These are phyloP conservation scores for Serendipita indica DNA, from an alignment of 768 basidiomycete species.

Conservation along the genomic window DNA sequence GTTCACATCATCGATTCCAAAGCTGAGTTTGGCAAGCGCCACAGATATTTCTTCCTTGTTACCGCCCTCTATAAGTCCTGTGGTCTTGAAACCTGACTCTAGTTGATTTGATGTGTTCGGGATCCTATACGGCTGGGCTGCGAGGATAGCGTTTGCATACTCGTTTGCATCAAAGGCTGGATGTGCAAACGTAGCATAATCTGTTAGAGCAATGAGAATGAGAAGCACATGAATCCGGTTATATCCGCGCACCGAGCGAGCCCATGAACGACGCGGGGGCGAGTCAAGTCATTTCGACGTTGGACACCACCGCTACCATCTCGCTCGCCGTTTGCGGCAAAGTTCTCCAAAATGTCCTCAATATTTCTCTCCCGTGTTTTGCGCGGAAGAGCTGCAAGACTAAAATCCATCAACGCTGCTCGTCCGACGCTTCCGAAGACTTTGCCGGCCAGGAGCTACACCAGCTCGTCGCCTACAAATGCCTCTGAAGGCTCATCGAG, in stretches of 20 bases:
- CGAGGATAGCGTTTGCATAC: slow-evolving; percentile 81
- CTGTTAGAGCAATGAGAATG: slow-evolving; percentile 22
- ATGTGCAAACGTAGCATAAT: slow-evolving; percentile 61
- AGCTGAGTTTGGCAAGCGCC: slow-evolving; percentile 74
- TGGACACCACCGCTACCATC: neutral
- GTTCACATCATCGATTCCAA: slow-evolving; percentile 81
- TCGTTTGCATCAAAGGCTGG: slow-evolving; percentile 73
- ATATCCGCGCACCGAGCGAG: neutral
- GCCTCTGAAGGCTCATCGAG: slow-evolving; percentile 9
- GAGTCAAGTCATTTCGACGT: slow-evolving; percentile 10
- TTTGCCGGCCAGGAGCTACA: slow-evolving; percentile 1
- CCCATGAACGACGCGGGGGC: slow-evolving; percentile 1
- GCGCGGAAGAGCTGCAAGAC: neutral
- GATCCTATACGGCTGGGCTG: slow-evolving; percentile 58
- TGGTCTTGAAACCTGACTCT: slow-evolving; percentile 14
- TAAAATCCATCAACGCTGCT: neutral
- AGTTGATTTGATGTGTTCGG: slow-evolving; percentile 19
- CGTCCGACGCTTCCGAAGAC: slow-evolving; percentile 9
- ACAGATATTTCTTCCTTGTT: slow-evolving; percentile 80
- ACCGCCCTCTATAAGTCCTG: slow-evolving; percentile 19
- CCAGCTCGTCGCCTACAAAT: slow-evolving; percentile 5
- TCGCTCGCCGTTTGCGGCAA: neutral
- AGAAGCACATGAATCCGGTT: neutral
- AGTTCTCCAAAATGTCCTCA: neutral
- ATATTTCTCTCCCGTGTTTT: neutral